Base-by-base conservation (phyloP, 2,329 filamentous ascomycete species). In the Thelonectria olida region DNA sequence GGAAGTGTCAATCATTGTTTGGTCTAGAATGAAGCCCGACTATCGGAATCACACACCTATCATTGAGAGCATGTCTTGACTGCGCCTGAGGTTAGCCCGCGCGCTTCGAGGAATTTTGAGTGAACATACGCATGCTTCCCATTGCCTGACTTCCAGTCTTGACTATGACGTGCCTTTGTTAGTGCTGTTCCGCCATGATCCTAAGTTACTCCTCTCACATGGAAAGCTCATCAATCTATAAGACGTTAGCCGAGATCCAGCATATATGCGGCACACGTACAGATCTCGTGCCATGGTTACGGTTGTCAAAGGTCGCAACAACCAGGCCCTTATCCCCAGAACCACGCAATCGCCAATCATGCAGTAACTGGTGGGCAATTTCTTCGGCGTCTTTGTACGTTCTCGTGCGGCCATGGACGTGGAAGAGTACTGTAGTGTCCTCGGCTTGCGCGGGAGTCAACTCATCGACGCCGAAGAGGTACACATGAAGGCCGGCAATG, bases 331-430 rank as follows among this genome's bases (percentile, higher is more conserved):
- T 47, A 5, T 23, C 28, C 4, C 4, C 4, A 9, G 52, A 47
- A 19, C 52, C 41, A 4, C 52, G 52, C 19, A 8, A 12, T 7
- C 20, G 27, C 41, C 52, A 54, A 13, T 54, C 41, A 38, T 47
- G 13, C 20, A 54, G 3, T 15, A 54, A 15, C 5, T 38, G 41
- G 31, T 54, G 31, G 4, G 52, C 52, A 38, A 54, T n/a, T 3
- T n/a, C 28, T 22, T 54, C 52, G 9, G 52, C 39, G 3, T 54
- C 52, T 13, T 27, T 36, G 22, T 54, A 47, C 1, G 52, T 54
- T 7, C 52, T 20, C 3, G 52, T 54, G 9, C 52, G 52, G n/a
- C 52, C 52, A 7, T 54, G 52, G 15, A 54, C 22, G 12, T 54
- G 27, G 27, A 54, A 54, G 19, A 54, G 41, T 17, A 47, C 52